Conservation (phyloP, 768 basidiomycete species). For the Amanita brunnescens region DNA sequence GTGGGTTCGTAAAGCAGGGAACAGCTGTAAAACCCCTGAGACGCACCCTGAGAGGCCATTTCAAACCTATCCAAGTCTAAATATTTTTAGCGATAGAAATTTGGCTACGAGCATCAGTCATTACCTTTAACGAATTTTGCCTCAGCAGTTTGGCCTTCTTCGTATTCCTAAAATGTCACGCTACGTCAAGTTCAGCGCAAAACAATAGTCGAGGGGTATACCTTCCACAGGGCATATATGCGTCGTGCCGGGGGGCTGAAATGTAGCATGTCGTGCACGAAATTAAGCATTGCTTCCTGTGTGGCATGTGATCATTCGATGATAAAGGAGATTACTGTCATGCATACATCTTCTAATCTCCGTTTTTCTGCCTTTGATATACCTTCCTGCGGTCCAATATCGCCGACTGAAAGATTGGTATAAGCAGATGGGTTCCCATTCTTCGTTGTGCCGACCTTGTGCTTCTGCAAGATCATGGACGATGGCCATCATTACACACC, state of each 20-base stretch:
- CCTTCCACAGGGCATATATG: conserved; percentile 68
- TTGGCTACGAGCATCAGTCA: background rate
- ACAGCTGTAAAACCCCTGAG: background rate
- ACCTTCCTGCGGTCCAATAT: conserved; percentile 86
- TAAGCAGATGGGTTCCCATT: background rate
- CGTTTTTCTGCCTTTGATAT: conserved; percentile 77
- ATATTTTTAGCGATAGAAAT: background rate
- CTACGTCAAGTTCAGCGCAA: background rate
- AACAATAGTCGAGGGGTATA: conserved; percentile 16
- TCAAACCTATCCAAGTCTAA: conserved; percentile 82
- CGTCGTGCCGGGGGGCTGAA: conserved; percentile 55
- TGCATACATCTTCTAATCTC: conserved; percentile 57
- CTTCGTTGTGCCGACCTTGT: conserved; percentile 42
- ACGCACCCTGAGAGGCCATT: conserved; percentile 74
- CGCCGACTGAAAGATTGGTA: conserved; percentile 63
- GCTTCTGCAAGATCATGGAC: conserved; percentile 98
- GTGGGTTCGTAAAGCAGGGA: background rate
- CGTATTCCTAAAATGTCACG: conserved; percentile 59
- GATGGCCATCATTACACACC: conserved; percentile 82
- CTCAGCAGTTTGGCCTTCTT: conserved; percentile 61
- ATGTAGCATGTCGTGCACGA: conserved; percentile 86
- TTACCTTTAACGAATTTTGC: conserved; percentile 85
- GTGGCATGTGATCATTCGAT: background rate
- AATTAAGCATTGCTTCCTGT: conserved; percentile 89
- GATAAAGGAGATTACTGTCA: background rate